Conservation (phyloP, 176 grass and related monocot genomes). For the Zea mays region Zm-B73-REFERENCE-NAM-5.0 NC_050098.1:201224501-201225000, state of each 20-base stretch:
- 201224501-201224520: background rate
- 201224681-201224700: background rate
- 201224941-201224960: too few species aligned
- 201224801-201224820: too few species aligned
- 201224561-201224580: background rate
- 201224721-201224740: constrained; percentile 15
- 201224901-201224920: too few species aligned
- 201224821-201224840: too few species aligned
- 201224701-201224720: background rate
- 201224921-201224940: too few species aligned
- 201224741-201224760: background rate
- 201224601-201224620: background rate
- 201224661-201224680: background rate
- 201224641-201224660: background rate
- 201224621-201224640: background rate
- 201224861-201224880: too few species aligned
- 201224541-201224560: background rate
- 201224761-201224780: background rate
- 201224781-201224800: too few species aligned
- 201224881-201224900: too few species aligned
- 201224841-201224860: too few species aligned
- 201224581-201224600: background rate
- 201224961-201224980: too few species aligned
- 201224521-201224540: background rate
- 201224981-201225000: too few species aligned